Evolutionary conservation across 306 rosid species (phyloP), one percentile per base, ranked within the genome.

Genomic region (Cucurbita ficifolia): DNA sequence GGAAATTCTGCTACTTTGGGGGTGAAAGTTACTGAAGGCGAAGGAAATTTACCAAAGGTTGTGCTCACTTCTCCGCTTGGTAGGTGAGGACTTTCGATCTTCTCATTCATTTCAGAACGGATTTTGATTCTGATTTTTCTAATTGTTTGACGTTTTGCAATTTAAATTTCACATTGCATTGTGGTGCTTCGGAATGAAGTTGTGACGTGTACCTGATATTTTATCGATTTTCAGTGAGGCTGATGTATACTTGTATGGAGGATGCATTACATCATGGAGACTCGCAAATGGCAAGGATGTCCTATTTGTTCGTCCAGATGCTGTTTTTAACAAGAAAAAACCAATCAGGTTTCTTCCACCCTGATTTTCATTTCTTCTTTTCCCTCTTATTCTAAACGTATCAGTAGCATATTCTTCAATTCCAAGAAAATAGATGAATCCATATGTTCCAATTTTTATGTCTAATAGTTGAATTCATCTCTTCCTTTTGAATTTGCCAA

Each of bases 261-360:
- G 96, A 10, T 85, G 90, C 72, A 36, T 94, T 78, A 86, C 98
- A 38, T 94, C 98, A 56, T 94, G 98, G 98, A 90, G 84, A 64
- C 77, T 86, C 50, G 84, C 95, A 5, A 83, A 33, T 76, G 96
- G 90, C 52, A 94, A 87, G 77, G 95, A 94, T 84, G 88, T 94
- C 14, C 94, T 94, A 11, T 94, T 94, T 48, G 95, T 94, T 73
- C 87, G 98, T 42, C 98, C 98, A 17, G 98, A 94, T 56, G 98
- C 92, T 52, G 89, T 94, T 69, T 94, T 94, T 18, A 86, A 87
- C 70, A 80, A 83, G 90, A 89, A 89, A 78, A 94, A 94, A 74
- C 96, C 98, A 11, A 89, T 94, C 87, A 93, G 98, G 98, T 93
- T 82, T 80, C 49, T 24, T 73, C 7, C 55, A 53, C 18, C 50